Base-by-base conservation (phyloP, 2,329 filamentous ascomycete genomes). In the Cercospora janseana region DNA sequence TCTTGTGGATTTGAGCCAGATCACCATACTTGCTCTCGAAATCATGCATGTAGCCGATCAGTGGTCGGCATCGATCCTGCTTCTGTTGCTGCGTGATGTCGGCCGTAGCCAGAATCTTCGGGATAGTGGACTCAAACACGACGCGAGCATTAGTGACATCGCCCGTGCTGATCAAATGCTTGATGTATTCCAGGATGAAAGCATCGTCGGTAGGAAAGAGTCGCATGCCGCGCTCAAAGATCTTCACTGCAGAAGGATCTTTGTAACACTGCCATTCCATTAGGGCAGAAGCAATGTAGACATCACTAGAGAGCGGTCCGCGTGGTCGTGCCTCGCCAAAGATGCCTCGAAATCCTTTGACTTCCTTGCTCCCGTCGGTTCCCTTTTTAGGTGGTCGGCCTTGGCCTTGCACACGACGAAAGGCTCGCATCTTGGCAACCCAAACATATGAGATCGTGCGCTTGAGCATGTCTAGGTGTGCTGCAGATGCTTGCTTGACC, bases 181-280 rank as follows among this genome's bases (percentile, higher is more conserved):
- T 96, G 62, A 98, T 78, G 69, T 98, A 97, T 69, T 97, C 91
- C 44, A 98, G 79, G 56, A 94, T 89, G 70, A 97, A 97, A 51
- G 83, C 79, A 67, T 95, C 91, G 63, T 97, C 92, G 41, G 94
- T 88, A 0, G 92, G 92, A 65, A 97, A 98, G 9, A 98, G 76
- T 65, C 89, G 93, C 57, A 92, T 84, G 15, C 93, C 93, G 37
- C 92, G 86, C 67, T 98, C 93, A 60, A 97, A 95, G 53, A 98
- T 97, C 72, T 93, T 96, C 34, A 87, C 88, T 1, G 91, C 92
- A 0, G 93, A 88, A 0, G 85, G 81, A 63, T 97, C 93, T 65
- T 95, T 93, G 70, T 98, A 98, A 60, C 94, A 94, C 61, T 95
- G 85, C 66, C 93, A 92, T 69, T 98, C 93, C 64, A 98, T 87